Base-by-base conservation (phyloP, 2,329 filamentous ascomycete genomes). In the Fusarium cicatricum region DNA sequence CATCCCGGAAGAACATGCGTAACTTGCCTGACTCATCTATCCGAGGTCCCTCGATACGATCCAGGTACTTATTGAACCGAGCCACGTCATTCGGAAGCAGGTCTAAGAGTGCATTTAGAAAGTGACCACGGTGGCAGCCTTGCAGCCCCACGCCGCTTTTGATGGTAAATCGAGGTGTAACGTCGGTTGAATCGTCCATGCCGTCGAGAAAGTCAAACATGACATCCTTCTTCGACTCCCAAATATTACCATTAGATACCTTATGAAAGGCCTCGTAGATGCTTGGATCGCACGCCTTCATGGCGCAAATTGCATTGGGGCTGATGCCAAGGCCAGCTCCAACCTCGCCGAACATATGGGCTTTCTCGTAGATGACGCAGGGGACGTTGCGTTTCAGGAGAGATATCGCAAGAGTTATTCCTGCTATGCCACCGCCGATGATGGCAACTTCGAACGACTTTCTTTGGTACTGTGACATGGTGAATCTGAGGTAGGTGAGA, bases 401-500 rank as follows among this genome's bases (percentile, higher is more conserved):
- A 5, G 28, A 31, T 17, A 43, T 43, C 4, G 40, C 40, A 14
- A 43, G 15, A 16, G 40, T 43, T 11, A 43, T 17, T 14, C 40
- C 40, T 19, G 40, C 40, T 12, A 43, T 43, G 4, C 40, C 40
- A 8, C 40, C 40, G 11, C 40, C 40, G 14, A 43, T 43, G 26
- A 43, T 43, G 40, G 40, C 40, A 32, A 43, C 40, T 21, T 43
- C 40, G 14, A 43, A 43, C 11, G 40, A 16, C 14, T 43, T 43
- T 43, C 4, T 21, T 21, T 4, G 28, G 11, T 43, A 9, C 11
- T 21, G 40, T 8, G 40, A 31, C 16, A 38, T 38, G 36, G 10
- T 9, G 6, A 23, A 23, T 21, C 4, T 21, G 4, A 7, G 21
- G 21, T 21, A 4, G 21, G 7, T 4, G 21, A 21, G 21, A 7